Percentiles rank a stretch among this genome's conserved stretches.
phyloP scores from a whole-genome alignment of 257 asterid species.

The Galeopsis tetrahit region DNA sequence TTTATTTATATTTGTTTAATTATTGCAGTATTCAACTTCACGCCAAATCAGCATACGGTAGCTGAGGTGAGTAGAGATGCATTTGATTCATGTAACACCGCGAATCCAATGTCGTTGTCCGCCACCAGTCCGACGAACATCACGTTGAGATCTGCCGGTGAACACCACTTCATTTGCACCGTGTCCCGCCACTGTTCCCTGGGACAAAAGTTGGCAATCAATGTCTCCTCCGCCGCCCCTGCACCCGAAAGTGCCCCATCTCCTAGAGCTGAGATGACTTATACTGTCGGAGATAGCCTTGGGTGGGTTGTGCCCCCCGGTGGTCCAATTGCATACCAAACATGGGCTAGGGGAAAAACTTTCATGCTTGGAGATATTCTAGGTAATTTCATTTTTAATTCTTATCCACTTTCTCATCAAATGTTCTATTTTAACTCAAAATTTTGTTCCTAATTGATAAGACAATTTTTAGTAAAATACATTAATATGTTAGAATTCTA shows the following conservation, averaged over 20 bases:
- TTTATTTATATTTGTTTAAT: not conserved
- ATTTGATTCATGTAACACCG: conserved; percentile 54
- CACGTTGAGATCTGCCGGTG: conserved; percentile 52
- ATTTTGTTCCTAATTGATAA: too few relatives aligned
- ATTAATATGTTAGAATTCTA: too few relatives aligned
- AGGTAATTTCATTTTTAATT: conserved; percentile 38
- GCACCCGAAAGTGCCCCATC: conserved; percentile 37
- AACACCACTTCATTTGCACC: conserved; percentile 64
- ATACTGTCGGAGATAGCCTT: conserved; percentile 58
- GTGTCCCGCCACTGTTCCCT: conserved; percentile 45
- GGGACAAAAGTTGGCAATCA: conserved; percentile 67
- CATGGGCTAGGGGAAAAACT: conserved; percentile 56
- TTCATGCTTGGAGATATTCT: conserved; percentile 68
- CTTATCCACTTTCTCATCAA: too few relatives aligned
- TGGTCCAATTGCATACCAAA: conserved; percentile 52
- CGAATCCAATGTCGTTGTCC: conserved; percentile 47
- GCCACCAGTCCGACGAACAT: conserved; percentile 58
- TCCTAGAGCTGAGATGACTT: conserved; percentile 44
- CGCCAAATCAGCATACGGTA: conserved; percentile 50
- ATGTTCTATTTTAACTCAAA: too few relatives aligned
- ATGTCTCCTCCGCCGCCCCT: conserved; percentile 54
- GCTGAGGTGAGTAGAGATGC: conserved; percentile 55
- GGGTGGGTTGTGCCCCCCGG: conserved; percentile 72
- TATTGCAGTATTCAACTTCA: conserved; percentile 70
- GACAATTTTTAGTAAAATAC: too few relatives aligned